Base-by-base conservation (phyloP, 78 protist species). In the Acrasis kona region DNA sequence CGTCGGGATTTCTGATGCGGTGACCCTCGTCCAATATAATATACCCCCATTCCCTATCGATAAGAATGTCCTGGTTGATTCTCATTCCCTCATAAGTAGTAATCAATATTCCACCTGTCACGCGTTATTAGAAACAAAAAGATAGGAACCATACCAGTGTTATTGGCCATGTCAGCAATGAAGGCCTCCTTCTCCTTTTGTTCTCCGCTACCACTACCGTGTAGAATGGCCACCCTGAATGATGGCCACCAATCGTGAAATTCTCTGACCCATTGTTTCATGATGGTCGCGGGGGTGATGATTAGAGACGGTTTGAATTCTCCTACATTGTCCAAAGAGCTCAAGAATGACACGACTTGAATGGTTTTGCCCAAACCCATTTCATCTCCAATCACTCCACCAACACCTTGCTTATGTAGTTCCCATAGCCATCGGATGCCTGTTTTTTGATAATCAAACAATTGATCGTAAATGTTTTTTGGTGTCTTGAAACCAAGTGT, bases 21-120 rank as follows among this genome's bases (percentile, higher is more conserved):
- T 96, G 99, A 30, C 99, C 99, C 72, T 97, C 99, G 70, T 97
- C 99, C 42, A 96, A 85, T 0, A 96, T 42, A 2, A 93, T 81
- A 30, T 93, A 93, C 67, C 69, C 82, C 92, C 91, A 95, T 19
- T 32, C 70, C 32, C 35, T 28, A 1, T 19, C 38, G 28, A 70
- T 74, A 10, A 95, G 41, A 19, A 8, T 0, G 2, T 78, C 79
- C 32, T 41, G 57, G 61, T 75, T 12, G 9, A 57, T 1, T 30
- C 89, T 68, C 39, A 95, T 39, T 36, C 65, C 12, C 38, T 86
- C 86, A 32, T 93, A 96, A 4, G 99, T 91, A 10, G 98, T 90
- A 12, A 96, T n/a, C 27, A 92, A 4, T 0, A 94, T 82, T 10
- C 66, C 65, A 3, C 79, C 88, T 8, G 0, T 34, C 9, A 29